Percentiles rank a stretch among this genome's conserved stretches.
These are phyloP conservation scores for Kwoniella pini DNA, from an alignment of 768 basidiomycete species.

Conservation along the genomic window DNA sequence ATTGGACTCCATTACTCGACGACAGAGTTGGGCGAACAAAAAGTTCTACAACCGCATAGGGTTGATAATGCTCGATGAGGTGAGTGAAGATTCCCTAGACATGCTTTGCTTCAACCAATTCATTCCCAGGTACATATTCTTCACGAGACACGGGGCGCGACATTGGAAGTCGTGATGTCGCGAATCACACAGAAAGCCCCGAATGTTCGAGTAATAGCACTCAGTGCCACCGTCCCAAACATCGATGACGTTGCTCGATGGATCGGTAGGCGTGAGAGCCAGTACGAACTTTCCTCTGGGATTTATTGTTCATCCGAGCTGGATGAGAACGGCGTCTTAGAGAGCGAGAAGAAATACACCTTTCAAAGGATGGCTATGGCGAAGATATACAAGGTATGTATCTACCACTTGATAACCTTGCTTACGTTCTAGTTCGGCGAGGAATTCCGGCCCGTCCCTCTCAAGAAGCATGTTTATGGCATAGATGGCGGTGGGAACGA, in stretches of 20 bases:
- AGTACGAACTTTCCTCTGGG: conserved; percentile 8
- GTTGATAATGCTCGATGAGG: conserved; percentile 90
- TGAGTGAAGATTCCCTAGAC: conserved; percentile 45
- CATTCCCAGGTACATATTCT: conserved; percentile 73
- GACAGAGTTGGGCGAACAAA: conserved; percentile 62
- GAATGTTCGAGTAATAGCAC: conserved; percentile 75
- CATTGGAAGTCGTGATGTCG: conserved; percentile 89
- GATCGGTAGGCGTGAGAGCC: conserved; percentile 61
- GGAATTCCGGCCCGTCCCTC: conserved; percentile 81
- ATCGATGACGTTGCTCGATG: conserved; percentile 84
- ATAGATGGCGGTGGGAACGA: conserved; percentile 68
- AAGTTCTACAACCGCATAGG: conserved; percentile 70
- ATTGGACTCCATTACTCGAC: conserved; percentile 87
- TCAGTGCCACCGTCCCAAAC: conserved; percentile 91
- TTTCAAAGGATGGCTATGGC: conserved; percentile 57
- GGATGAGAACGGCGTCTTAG: not conserved
- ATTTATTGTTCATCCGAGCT: conserved; percentile 39
- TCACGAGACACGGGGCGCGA: conserved; percentile 85
- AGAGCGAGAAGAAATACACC: not conserved
- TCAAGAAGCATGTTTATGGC: conserved; percentile 72
- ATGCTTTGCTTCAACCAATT: not conserved
- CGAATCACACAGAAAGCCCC: conserved; percentile 80
- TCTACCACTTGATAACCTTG: too few species aligned
- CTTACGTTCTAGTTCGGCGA: conserved; percentile 74
- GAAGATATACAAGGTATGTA: conserved; percentile 67